Base-by-base conservation (phyloP, 495 filamentous ascomycete genomes). In the Xylaria longipes region DNA sequence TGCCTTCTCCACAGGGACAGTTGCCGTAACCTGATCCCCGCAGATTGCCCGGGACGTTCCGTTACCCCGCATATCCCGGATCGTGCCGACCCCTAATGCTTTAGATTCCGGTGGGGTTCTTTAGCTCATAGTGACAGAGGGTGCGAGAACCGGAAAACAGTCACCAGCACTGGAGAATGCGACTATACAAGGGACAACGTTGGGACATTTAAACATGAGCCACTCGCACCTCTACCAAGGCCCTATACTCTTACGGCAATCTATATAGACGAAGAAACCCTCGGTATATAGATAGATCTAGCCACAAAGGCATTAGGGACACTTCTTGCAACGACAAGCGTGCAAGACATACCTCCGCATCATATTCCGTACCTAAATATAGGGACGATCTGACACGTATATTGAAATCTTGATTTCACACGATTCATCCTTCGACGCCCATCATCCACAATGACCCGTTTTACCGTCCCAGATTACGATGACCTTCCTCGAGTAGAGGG, bases 391-490 rank as follows among this genome's bases (percentile, higher is more conserved):
- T 50, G 46, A 25, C 8, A 25, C 46, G 2, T 3, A 8, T n/a
- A 22, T 7, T 50, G 46, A 3, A 9, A 22, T 50, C 5, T 15
- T 25, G n/a, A 3, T n/a, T 50, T 50, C n/a, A n/a, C 0, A 25
- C n/a, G 8, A 6, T n/a, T 50, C 46, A 9, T 50, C n/a, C n/a
- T 22, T 50, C 7, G 5, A 50, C 5, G 46, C n/a, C 50, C 22
- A 1, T 14, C 50, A 15, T 27, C 11, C 11, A 15, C 54, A 58
- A 58, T 58, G 54, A 17, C 54, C 20, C 54, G 31, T 20, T 20
- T 58, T 11, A 58, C 54, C 7, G 54, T 58, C 15, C 54, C 54
- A 58, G 54, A 58, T n/a, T 58, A 58, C 29, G 54, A 58, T 35
- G 29, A 58, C 29, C 54, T 58, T 17, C 54, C 54, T 35, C 29